Conservation (phyloP, 2,329 filamentous ascomycete species). For the Clonostachys rosea region DNA sequence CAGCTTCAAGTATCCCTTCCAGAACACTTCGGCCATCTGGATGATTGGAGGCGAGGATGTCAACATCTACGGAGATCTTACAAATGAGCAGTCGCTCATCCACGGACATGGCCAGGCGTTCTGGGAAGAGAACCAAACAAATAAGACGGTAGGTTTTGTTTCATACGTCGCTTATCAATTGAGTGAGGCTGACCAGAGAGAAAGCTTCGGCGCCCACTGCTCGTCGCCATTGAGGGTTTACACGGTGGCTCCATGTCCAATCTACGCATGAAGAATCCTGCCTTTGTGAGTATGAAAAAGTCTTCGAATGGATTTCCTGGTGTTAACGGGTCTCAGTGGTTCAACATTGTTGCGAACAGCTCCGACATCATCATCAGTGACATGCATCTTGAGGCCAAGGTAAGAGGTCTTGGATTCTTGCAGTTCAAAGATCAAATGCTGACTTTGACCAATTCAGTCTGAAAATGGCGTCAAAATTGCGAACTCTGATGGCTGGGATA, state of each 20-base stretch:
- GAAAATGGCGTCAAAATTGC: slow-evolving; percentile 49
- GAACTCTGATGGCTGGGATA: slow-evolving; percentile 61
- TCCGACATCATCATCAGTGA: slow-evolving; percentile 59
- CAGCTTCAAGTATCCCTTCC: slow-evolving; percentile 59
- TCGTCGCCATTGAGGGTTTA: slow-evolving; percentile 52
- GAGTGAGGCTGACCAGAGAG: slow-evolving; percentile 17
- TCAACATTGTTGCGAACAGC: slow-evolving; percentile 61
- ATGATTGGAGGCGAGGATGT: slow-evolving; percentile 30
- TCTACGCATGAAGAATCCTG: slow-evolving; percentile 55
- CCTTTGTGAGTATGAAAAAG: slow-evolving; percentile 14
- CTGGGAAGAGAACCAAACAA: slow-evolving; percentile 56
- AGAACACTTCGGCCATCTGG: slow-evolving; percentile 50
- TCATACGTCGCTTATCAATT: slow-evolving; percentile 57
- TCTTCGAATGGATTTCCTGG: not conserved
- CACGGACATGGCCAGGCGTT: slow-evolving; percentile 62
- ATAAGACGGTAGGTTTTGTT: slow-evolving; percentile 53
- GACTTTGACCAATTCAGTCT: slow-evolving; percentile 44
- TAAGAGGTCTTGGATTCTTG: not conserved
- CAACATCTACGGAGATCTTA: slow-evolving; percentile 57
- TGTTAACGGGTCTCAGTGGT: slow-evolving; percentile 15
- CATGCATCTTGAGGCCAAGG: slow-evolving; percentile 31
- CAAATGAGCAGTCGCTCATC: slow-evolving; percentile 23
- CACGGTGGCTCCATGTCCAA: slow-evolving; percentile 54
- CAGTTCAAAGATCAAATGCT: not conserved
- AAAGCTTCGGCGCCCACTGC: slow-evolving; percentile 48